phyloP scores from a whole-genome alignment of 805 yeast species.

The Saccharomycodes ludwigii region DNA sequence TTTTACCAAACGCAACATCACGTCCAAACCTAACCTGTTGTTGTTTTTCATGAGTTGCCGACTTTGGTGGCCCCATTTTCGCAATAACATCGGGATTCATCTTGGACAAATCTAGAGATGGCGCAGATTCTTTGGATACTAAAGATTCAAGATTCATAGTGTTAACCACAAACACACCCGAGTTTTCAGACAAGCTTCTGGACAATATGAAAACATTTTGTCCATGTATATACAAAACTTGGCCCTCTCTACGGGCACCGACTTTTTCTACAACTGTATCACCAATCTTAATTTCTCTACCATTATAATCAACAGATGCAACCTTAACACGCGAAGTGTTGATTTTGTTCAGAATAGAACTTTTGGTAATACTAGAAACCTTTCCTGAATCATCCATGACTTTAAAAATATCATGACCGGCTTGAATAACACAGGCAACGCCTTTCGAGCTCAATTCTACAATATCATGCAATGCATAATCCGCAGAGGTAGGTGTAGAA shows the following conservation, averaged over 20 bases:
- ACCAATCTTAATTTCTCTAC: constrained; percentile 76
- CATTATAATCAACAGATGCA: constrained; percentile 79
- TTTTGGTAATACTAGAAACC: constrained; percentile 55
- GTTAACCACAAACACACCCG: constrained; percentile 81
- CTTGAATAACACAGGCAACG: constrained; percentile 82
- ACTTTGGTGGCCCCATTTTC: constrained; percentile 44
- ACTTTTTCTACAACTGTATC: constrained; percentile 80
- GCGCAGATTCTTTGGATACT: constrained; percentile 47
- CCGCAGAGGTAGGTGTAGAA: constrained; percentile 60
- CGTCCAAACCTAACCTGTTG: constrained; percentile 53
- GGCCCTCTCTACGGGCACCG: constrained; percentile 84
- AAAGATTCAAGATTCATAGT: constrained; percentile 69
- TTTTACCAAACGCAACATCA: constrained; percentile 69
- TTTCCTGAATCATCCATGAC: constrained; percentile 78
- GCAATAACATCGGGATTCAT: constrained; percentile 65
- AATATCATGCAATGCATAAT: constrained; percentile 78
- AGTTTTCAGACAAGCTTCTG: constrained; percentile 66
- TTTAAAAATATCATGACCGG: constrained; percentile 77
- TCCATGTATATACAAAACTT: constrained; percentile 75
- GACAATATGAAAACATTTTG: constrained; percentile 70
- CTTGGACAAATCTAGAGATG: constrained; percentile 57
- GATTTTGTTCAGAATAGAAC: constrained; percentile 71
- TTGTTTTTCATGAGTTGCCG: constrained; percentile 35
- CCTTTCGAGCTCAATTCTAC: constrained; percentile 77
- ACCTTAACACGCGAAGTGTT: constrained; percentile 59